Evolutionary conservation across 305 asterid species (phyloP).

Genomic region (Fraxinus latifolia): DNA sequence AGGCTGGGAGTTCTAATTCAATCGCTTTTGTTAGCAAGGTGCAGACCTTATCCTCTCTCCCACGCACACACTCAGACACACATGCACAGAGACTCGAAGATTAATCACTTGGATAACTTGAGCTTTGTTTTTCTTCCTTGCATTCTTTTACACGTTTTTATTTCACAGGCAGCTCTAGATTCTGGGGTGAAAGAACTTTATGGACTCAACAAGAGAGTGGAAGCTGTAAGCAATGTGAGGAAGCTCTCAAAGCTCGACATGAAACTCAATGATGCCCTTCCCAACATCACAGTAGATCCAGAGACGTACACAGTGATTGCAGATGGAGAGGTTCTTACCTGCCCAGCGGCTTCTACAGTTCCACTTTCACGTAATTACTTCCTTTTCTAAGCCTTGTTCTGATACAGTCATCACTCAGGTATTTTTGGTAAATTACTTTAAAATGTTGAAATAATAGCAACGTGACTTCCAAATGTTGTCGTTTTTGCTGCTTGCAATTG

Average conservation of each 20-base stretch:
- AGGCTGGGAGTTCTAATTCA: constrained; percentile 78
- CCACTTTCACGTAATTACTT: constrained; percentile 88
- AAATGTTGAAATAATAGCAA: background rate
- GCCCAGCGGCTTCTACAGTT: constrained; percentile 59
- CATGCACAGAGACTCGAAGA: background rate
- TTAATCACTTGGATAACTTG: background rate
- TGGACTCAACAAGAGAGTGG: constrained; percentile 67
- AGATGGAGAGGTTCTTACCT: constrained; percentile 63
- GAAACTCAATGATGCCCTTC: constrained; percentile 84
- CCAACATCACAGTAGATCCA: constrained; percentile 69
- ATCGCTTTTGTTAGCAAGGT: constrained; percentile 91
- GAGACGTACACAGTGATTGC: constrained; percentile 81
- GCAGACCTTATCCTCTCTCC: background rate
- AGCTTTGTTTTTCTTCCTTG: background rate
- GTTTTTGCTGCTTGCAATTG: background rate
- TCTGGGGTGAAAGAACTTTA: constrained; percentile 52
- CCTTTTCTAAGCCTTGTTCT: constrained; percentile 47
- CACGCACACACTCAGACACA: background rate
- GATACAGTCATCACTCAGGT: constrained; percentile 1
- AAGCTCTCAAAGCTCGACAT: constrained; percentile 77
- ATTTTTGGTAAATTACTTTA: background rate
- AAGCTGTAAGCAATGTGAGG: constrained; percentile 70
- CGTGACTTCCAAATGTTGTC: background rate
- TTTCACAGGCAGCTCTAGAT: constrained; percentile 53
- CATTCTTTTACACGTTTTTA: background rate